phyloP scores from a whole-genome alignment of 108 stramenopile genomes.

The Cyclotella baltica region DNA sequence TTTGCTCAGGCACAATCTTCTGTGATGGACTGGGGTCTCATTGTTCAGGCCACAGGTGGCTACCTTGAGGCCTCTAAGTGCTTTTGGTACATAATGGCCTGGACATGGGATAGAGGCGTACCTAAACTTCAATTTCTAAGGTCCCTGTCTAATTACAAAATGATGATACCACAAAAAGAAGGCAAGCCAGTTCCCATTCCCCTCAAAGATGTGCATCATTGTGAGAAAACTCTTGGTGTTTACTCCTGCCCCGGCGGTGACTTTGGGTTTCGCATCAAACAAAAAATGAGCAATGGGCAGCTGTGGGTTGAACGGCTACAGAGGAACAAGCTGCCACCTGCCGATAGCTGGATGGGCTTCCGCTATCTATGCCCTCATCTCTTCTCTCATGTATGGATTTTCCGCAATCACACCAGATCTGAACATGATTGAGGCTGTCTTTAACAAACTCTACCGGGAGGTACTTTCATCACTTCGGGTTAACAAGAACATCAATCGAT shows the following conservation, averaged over 20 bases:
- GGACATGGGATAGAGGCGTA: not conserved
- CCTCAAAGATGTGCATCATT: not conserved
- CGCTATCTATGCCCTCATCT: not conserved
- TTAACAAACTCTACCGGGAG: not conserved
- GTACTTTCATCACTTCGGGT: not conserved
- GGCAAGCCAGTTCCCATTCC: not conserved
- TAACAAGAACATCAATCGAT: too few species aligned
- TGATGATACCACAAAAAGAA: conserved; percentile 7
- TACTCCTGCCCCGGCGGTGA: conserved; percentile 8
- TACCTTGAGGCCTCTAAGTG: conserved; percentile 9
- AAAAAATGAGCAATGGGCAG: not conserved
- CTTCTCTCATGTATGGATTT: not conserved
- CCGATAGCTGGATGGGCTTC: not conserved
- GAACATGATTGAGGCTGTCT: not conserved
- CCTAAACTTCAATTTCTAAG: not conserved
- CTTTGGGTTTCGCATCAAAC: not conserved
- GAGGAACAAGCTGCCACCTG: not conserved
- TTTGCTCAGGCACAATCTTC: not conserved
- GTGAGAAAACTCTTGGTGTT: conserved; percentile 2
- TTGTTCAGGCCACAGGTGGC: conserved; percentile 17
- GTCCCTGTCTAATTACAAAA: not conserved
- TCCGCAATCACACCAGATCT: not conserved
- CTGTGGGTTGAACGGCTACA: not conserved
- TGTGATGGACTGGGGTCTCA: not conserved
- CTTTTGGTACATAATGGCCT: conserved; percentile 29